Evolutionary conservation across 768 basidiomycete species (phyloP), one percentile per base, ranked within the genome.

Genomic region (Suillus spraguei): DNA sequence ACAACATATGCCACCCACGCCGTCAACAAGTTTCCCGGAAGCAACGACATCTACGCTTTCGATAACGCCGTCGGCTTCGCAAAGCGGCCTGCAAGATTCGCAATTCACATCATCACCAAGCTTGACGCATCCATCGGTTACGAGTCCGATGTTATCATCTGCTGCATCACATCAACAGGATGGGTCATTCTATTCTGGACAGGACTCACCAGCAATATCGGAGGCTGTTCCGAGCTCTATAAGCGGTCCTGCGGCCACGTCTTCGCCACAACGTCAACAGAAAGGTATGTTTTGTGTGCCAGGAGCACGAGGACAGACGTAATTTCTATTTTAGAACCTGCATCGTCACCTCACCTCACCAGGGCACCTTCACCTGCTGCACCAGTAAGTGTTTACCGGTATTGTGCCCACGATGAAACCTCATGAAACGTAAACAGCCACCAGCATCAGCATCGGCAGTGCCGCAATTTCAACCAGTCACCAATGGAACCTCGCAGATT

Each of bases 81-180:
- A 79, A 28, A 70, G 68, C 60, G 44, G 71, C 47, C 60, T 69
- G 44, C 69, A 71, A 50, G 81, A 82, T 16, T 76, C 79, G 44
- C 71, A 76, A 42, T 32, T 77, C 32, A 76, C 86, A 14, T 86
- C 90, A 0, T 93, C 92, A 10, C 92, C 92, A 35, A 94, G 92
- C 72, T 78, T 94, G 61, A 94, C 92, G n/a, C 91, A 94, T 75
- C 88, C 86, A 44, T 93, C 92, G 6, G 81, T 89, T 56, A 89
- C 90, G 62, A 94, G 92, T 66, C 92, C 92, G 0, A 87, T 92
- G 80, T 69, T 93, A 60, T 93, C 92, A 20, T 92, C 85, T 32
- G 89, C 91, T 55, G 78, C 72, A 54, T 84, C 85, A 16, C 88
- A 88, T 62, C 87, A 87, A 59, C 88, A 81, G 5, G 81, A 85